Conservation (phyloP, 345 rosid species). For the Hirschfeldia incana region DNA sequence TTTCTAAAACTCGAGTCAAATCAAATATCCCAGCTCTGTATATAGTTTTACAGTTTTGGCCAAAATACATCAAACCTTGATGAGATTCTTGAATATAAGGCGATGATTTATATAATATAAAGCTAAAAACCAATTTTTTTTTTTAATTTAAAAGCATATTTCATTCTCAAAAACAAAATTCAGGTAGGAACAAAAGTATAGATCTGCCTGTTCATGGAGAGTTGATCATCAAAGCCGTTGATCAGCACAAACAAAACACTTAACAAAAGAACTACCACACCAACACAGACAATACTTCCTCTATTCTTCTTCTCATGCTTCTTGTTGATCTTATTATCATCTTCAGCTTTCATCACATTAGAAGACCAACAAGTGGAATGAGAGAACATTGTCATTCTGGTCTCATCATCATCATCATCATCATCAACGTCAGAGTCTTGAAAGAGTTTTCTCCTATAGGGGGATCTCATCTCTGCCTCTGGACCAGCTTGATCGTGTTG, state of each 20-base stretch:
- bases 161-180: background rate
- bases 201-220: conserved; percentile 5
- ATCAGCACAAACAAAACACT: conserved; percentile 24
- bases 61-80: background rate
- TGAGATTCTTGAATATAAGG: background rate
- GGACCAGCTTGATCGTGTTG: conserved; percentile 30
- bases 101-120: background rate
- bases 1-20: background rate
- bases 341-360: conserved; percentile 9
- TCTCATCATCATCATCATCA: conserved; percentile 3
- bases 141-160: conserved; percentile 5
- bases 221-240: conserved; percentile 4
- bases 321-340: background rate
- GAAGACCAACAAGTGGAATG: conserved; percentile 28
- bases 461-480: conserved; percentile 13
- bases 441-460: conserved; percentile 33
- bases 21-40: background rate
- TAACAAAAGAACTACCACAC: conserved; percentile 11
- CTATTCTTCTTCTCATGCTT: background rate
- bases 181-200: conserved; percentile 33
- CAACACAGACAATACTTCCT: background rate
- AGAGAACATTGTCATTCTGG: background rate
- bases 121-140: background rate
- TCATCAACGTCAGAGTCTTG: conserved; percentile 8
- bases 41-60: background rate